Evolutionary conservation across 148 eudicot genomes (phyloP), one percentile per base, ranked within the genome.

Genomic region (Cornus controversa): DNA sequence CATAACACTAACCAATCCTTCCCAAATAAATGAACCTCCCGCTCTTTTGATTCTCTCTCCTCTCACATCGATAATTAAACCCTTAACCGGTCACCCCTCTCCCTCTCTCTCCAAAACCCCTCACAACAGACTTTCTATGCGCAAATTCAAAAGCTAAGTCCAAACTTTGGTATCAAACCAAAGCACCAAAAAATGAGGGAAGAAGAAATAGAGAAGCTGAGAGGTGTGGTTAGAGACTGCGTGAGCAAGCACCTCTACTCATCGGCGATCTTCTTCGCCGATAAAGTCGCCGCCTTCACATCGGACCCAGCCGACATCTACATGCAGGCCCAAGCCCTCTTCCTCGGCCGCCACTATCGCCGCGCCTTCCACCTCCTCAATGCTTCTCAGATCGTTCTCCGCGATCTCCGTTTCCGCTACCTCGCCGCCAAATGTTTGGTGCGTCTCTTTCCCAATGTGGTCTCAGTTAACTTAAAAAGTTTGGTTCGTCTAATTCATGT

Each of bases 401-500:
- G 94, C 16, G 99, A 96, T 70, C 98, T 93, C 71, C 97, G 98
- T 8, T 96, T 96, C 70, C 98, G 94, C 53, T 96, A 96, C 84
- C 97, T 96, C 72, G 98, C 98, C 47, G 99, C 99, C 79, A 93
- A 96, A 84, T 96, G 99, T 81, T 94, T 96, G 67, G 98, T 94
- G 0, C 20, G 84, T 78, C 37, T 36, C 75, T 42, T 22, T 47
- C 66, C 71, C 26, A 69, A 2, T 69, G 53, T 68, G 24, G 16
- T n/a, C 3, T 60, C 31, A 57, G 7, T 34, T 54, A 6, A 34
- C 53, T 15, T 9, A 5, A 50, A 68, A 27, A 23, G 13, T 70
- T 67, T 6, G 24, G 15, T 63, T 58, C 20, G 22, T 37, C 20
- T 58, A 20, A 26, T 28, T 23, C 23, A 10, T 26, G 20, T 23